These are phyloP conservation scores for Acer negundo DNA, from an alignment of 345 rosid species.

Conservation along the genomic window DNA sequence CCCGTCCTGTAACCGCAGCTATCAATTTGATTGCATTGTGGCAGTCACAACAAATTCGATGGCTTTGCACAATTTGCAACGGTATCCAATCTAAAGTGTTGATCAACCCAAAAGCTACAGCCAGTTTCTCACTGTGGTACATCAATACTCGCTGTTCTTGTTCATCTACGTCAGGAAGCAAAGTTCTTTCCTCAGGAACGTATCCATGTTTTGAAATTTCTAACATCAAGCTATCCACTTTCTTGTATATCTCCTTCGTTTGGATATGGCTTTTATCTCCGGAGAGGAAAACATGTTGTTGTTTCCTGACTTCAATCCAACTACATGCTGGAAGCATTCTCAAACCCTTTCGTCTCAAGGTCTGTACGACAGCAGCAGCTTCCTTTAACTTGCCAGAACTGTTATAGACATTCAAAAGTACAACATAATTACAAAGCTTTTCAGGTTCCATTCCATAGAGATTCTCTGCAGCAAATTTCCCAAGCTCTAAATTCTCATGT, in stretches of 20 bases:
- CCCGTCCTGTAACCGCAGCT: constrained; percentile 50
- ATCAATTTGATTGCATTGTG: constrained; percentile 73
- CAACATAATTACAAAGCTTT: constrained; percentile 75
- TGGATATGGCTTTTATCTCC: constrained; percentile 63
- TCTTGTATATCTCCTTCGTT: constrained; percentile 55
- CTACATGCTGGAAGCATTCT: constrained; percentile 74
- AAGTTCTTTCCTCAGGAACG: constrained; percentile 37
- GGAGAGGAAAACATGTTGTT: constrained; percentile 54
- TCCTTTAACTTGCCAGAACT: constrained; percentile 64
- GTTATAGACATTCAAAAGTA: constrained; percentile 75
- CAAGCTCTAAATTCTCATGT: constrained; percentile 71
- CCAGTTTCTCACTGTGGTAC: constrained; percentile 84
- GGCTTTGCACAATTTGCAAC: constrained; percentile 80
- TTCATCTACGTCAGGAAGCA: constrained; percentile 83
- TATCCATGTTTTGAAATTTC: constrained; percentile 64
- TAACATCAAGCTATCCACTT: constrained; percentile 61
- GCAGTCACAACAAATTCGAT: constrained; percentile 76
- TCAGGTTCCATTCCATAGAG: constrained; percentile 81
- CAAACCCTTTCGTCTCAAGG: constrained; percentile 70
- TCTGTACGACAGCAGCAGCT: constrained; percentile 65
- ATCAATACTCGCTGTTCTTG: constrained; percentile 37
- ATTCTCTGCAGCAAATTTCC: constrained; percentile 77
- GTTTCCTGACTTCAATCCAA: constrained; percentile 73
- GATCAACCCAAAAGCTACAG: constrained; percentile 76
- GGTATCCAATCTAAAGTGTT: constrained; percentile 53